Base-by-base conservation (phyloP, 306 rosid species). In the Trifolium repens region DNA sequence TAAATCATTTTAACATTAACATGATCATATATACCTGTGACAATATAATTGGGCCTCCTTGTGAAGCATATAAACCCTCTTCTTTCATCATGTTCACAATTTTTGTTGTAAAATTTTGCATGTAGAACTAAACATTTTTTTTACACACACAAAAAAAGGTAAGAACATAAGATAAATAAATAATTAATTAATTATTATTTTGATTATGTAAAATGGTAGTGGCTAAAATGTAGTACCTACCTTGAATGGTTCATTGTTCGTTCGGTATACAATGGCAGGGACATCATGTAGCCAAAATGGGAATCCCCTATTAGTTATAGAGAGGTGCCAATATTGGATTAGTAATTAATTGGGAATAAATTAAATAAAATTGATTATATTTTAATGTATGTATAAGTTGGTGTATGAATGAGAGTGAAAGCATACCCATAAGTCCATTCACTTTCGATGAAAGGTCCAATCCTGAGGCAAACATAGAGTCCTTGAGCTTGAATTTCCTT, bases 401-500 rank as follows among this genome's bases (percentile, higher is more conserved):
- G 37, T 37, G 42, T 37, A 5, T 37, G 2, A 37, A 4, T 24
- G 63, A 58, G 11, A 58, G 8, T 7, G 43, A 66, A 66, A 66
- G 63, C 24, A 5, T 47, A 65, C 98, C 98, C 98, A 2, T 93
- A 91, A 1, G 79, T 80, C 94, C 96, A 94, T 91, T 91, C 98
- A 66, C 84, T 71, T 80, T 94, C 93, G n/a, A 91, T 87, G 87
- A 85, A 94, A 49, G 98, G 98, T 71, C 98, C 98, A 83, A 94
- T 90, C 61, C 98, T 87, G 0, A 91, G 93, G 73, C 82, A 42
- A n/a, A 79, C 96, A 71, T 91, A 89, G 0, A 94, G 71, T 3
- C 94, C 97, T 76, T 91, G 96, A 57, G 87, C 81, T 53, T 94
- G 87, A 11, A 87, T 78, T 86, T 86, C 87, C 87, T 85, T 94